These are phyloP conservation scores for Pyrenochaeta sp. DNA, from an alignment of 2,329 filamentous ascomycete species.

Conservation along the genomic window DNA sequence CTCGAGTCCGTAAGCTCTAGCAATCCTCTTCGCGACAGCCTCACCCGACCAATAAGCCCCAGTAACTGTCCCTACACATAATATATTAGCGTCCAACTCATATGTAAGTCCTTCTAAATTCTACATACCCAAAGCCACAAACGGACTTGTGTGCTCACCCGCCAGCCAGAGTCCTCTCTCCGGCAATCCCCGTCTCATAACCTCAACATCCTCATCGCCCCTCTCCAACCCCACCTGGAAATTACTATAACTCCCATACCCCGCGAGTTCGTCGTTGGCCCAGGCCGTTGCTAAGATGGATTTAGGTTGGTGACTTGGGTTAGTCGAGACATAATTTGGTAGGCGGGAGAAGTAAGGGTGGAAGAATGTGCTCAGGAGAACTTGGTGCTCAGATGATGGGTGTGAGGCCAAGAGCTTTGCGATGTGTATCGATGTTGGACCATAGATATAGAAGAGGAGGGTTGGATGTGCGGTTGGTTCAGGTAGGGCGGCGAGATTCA, in stretches of 20 bases:
- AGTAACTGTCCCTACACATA: slow-evolving; percentile 55
- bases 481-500: slow-evolving; percentile 77
- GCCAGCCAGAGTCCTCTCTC: slow-evolving; percentile 82
- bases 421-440: slow-evolving; percentile 53
- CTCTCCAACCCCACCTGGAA: slow-evolving; percentile 78
- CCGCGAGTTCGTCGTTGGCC: slow-evolving; percentile 80
- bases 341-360: slow-evolving; percentile 79
- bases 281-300: slow-evolving; percentile 76
- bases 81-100: neutral
- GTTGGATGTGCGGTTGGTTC: slow-evolving; percentile 72
- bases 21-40: slow-evolving; percentile 72
- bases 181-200: slow-evolving; percentile 63
- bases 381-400: slow-evolving; percentile 55
- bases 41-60: slow-evolving; percentile 95
- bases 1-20: slow-evolving; percentile 58
- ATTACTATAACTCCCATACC: slow-evolving; percentile 84
- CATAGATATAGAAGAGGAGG: slow-evolving; percentile 83
- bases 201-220: slow-evolving; percentile 76
- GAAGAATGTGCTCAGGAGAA: slow-evolving; percentile 72
- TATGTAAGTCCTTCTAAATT: slow-evolving; percentile 62
- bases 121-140: slow-evolving; percentile 75
- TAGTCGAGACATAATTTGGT: slow-evolving; percentile 67
- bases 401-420: slow-evolving; percentile 34
- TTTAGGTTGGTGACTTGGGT: slow-evolving; percentile 68
- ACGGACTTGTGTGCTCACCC: slow-evolving; percentile 89